Evolutionary conservation across 2,329 filamentous ascomycete genomes (phyloP), one percentile per base, ranked within the genome.

Genomic region (Pseudopyrenochaeta lycopersici): DNA sequence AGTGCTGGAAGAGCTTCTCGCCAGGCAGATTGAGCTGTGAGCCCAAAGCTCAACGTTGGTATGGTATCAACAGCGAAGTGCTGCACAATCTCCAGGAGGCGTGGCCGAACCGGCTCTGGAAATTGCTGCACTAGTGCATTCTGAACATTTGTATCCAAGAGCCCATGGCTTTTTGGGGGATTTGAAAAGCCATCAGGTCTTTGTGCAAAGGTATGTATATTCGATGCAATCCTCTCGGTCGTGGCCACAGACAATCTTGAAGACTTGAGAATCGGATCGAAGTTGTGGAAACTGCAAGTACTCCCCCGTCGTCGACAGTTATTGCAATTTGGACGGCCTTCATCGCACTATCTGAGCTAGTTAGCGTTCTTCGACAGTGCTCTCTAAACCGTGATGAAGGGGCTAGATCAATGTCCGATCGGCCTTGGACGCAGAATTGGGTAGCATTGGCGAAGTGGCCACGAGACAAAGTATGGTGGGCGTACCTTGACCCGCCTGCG

Each of bases 1-100:
- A 78, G 48, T 33, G 61, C 52, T 42, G 68, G 67, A 27, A 78
- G 56, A 18, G 52, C 52, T n/a, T 49, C 40, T 17, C 56, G 62
- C 67, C 65, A 73, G 23, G 60, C 60, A 4, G 47, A 47, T 40
- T 62, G 58, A 15, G 56, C 18, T 30, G 27, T 20, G 12, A 18
- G 35, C 30, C 60, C 57, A 17, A 49, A 56, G 2, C 62, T 46
- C 31, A 69, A 54, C n/a, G 68, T 67, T 1, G 49, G 21, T 32
- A 62, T 61, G 2, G 70, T 71, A 7, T 46, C 46, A 7, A 11
- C 44, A 1, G 54, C 54, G 35, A 70, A 73, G 36, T 73, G 64
- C 36, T 63, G 51, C 12, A 73, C 32, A 17, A 73, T 56, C 4
- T 53, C 36, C 20, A 51, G 46, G 20, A 62, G 58, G 3, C 46